phyloP scores from a whole-genome alignment of 768 basidiomycete species.

The Suillus subalutaceus region DNA sequence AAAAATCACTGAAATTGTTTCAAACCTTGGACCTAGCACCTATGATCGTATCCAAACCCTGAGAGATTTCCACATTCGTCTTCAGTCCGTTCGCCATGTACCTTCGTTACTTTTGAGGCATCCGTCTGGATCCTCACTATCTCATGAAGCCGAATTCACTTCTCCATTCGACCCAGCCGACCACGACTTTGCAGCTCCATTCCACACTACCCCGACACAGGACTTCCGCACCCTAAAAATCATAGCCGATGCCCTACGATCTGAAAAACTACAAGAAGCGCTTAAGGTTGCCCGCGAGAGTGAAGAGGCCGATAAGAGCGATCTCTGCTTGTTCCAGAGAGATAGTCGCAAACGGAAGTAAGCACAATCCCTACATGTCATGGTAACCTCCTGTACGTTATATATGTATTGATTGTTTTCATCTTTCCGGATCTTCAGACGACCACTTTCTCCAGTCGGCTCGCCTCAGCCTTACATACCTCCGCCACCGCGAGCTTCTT shows the following conservation, averaged over 20 bases:
- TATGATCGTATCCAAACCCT: conserved; percentile 50
- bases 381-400: neutral
- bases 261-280: conserved; percentile 60
- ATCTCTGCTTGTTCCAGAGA: conserved; percentile 49
- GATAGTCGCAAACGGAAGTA: conserved; percentile 62
- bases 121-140: conserved; percentile 29
- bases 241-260: conserved; percentile 49
- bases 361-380: conserved; percentile 22
- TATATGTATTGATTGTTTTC: neutral
- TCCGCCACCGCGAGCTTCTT: conserved; percentile 38
- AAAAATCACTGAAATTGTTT: conserved; percentile 6
- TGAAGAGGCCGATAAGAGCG: conserved; percentile 52
- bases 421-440: conserved; percentile 33
- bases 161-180: conserved; percentile 32
- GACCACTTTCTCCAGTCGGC: conserved; percentile 53
- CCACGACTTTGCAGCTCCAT: conserved; percentile 32
- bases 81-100: conserved; percentile 49
- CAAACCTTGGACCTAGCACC: conserved; percentile 28
- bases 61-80: conserved; percentile 45
- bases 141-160: conserved; percentile 27
- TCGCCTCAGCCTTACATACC: conserved; percentile 63
- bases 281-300: conserved; percentile 58
- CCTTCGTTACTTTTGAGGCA: conserved; percentile 48
- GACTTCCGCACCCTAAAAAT: conserved; percentile 52
- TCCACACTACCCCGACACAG: conserved; percentile 30